Conservation (phyloP, 2,329 filamentous ascomycete species). For the Fusarium duplospermum region DNA sequence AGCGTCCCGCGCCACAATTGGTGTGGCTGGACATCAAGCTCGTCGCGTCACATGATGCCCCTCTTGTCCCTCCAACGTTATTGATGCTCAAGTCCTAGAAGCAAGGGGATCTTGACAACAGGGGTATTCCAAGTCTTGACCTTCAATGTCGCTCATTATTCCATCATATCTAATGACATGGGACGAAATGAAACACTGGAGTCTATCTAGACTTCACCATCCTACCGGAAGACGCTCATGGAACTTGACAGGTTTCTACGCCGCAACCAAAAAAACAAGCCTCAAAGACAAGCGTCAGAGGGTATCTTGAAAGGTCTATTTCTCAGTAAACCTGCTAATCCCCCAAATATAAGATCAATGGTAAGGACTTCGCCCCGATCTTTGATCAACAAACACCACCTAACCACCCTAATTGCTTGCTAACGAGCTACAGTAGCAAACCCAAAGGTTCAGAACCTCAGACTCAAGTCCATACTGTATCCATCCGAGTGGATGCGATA, state of each 20-base stretch:
- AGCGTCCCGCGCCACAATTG: not conserved
- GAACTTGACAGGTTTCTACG: not conserved
- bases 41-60: slow-evolving; percentile 10
- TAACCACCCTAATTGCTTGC: not conserved
- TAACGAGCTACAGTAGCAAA: not conserved
- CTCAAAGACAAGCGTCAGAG: not conserved
- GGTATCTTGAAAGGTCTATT: not conserved
- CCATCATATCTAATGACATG: not conserved
- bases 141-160: too few species aligned
- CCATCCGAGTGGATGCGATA: not conserved
- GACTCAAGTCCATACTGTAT: not conserved
- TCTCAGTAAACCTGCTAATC: too few species aligned
- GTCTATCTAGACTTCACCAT: not conserved
- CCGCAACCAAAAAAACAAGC: not conserved
- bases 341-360: too few species aligned
- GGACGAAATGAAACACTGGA: not conserved
- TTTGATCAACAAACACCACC: not conserved
- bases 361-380: too few species aligned
- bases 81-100: not conserved
- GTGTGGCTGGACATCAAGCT: slow-evolving; percentile 5
- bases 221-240: not conserved
- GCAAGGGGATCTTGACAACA: not conserved
- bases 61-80: not conserved
- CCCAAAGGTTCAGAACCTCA: not conserved
- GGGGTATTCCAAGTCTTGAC: not conserved